A percentile compares a stretch with the other conserved stretches of the same genome.
Conservation (phyloP, 2,329 filamentous ascomycete genomes). For the Pseudopyricularia javanii region DNA sequence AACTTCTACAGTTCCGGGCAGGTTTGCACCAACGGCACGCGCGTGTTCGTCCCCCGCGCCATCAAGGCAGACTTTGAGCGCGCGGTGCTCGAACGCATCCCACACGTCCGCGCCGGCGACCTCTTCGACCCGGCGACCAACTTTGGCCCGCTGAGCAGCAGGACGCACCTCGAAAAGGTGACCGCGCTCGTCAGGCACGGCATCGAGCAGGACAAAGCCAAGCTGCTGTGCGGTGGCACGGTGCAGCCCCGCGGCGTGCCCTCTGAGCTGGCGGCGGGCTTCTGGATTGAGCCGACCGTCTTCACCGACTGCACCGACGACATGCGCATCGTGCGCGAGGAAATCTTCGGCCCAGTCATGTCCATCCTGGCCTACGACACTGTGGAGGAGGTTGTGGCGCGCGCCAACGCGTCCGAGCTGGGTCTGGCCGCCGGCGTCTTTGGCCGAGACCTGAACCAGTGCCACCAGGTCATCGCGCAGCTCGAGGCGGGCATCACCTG, state of each 20-base stretch:
- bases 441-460: constrained; percentile 59
- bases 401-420: constrained; percentile 66
- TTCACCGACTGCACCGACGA: constrained; percentile 76
- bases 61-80: constrained; percentile 59
- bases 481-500: constrained; percentile 81
- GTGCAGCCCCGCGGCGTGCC: constrained; percentile 42
- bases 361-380: constrained; percentile 63
- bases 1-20: constrained; percentile 89
- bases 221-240: constrained; percentile 58
- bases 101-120: constrained; percentile 57
- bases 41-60: constrained; percentile 64
- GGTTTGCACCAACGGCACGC: constrained; percentile 85
- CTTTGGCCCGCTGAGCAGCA: constrained; percentile 72
- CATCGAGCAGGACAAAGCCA: constrained; percentile 60
- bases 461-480: constrained; percentile 57
- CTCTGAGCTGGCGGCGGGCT: constrained; percentile 46
- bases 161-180: constrained; percentile 66
- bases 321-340: constrained; percentile 70
- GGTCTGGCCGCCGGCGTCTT: constrained; percentile 80
- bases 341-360: constrained; percentile 86
- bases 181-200: constrained; percentile 65
- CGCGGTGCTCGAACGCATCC: constrained; percentile 56
- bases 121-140: constrained; percentile 64
- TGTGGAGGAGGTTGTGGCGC: constrained; percentile 54
- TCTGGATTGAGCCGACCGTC: constrained; percentile 73